Base-by-base conservation (phyloP, 1,139 yeast species). In the Arxiozyma slooffiae region DNA sequence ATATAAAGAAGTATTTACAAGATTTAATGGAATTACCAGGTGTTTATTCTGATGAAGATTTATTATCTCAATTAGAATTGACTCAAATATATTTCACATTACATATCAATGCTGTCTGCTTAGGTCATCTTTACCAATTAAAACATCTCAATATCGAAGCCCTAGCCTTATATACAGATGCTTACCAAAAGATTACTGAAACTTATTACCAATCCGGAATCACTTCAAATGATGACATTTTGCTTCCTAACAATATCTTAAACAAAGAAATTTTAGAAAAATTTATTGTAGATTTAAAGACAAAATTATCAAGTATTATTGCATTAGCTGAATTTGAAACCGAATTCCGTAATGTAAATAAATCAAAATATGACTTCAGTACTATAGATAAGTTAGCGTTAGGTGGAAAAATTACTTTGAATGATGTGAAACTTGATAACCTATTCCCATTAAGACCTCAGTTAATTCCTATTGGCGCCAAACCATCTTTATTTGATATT, bases 401-500 rank as follows among this genome's bases (percentile, higher is more conserved):
- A 24, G 63, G 67, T 9, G 61, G 72, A 2, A 11, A 37, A 4
- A 26, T 48, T 17, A 37, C 44, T 21, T 41, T 46, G 2, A 58
- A 71, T 5, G 68, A 68, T 3, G 64, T 69, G 18, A 64, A 72
- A 16, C 60, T 80, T 44, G 58, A 67, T 3, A 70, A 71, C 44
- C 64, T 83, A 50, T 79, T 78, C 39, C 79, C 81, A 53, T 57
- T 78, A 42, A 71, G 73, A 22, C 70, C 74, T 17, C 63, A 67
- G 17, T 57, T 79, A 26, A 69, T 68, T 52, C 85, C 95, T 1
- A 77, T 85, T 1, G 75, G 81, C 52, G 79, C 84, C 52, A 90
- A 90, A 67, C 96, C 97, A 0, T 95, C 89, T 8, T 77, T 89
- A 60, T 90, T 88, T 62, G 97, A 90, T 66, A 74, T 87, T 60